Base-by-base conservation (phyloP, 164 flowering plant species). In the Cinnamomum micranthum region DNA sequence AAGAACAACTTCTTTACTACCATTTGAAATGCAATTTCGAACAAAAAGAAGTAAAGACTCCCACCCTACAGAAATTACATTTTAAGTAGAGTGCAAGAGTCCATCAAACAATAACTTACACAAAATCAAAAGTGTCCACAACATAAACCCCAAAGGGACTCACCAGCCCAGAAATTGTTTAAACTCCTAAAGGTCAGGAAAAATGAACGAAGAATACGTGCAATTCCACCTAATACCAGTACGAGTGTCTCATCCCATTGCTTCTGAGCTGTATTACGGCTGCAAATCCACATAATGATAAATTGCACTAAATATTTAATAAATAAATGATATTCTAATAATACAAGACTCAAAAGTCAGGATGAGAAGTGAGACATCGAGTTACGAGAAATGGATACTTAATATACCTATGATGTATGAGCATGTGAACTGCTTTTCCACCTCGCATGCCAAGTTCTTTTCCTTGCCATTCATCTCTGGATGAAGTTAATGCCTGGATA, bases 171-270 rank as follows among this genome's bases (percentile, higher is more conserved):
- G 75, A 96, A 96, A 73, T 94, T 89, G 77, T 67, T 80, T 77
- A 95, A 85, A 74, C 77, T 84, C 80, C 73, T 77, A 33, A 95
- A 89, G 50, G 87, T 85, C 17, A 98, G 97, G 70, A 95, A 95
- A 83, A 90, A 95, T 41, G 94, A 85, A 17, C 99, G 96, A n/a
- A 95, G 82, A 63, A 93, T 74, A 71, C 99, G 98, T 62, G 97
- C 83, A 77, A 95, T 90, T 77, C 99, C 99, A 59, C 93, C 92
- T 52, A 95, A 84, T 52, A 93, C 97, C 60, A 95, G 88, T 24
- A 92, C 99, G 80, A 95, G 88, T 31, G 99, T 93, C 81, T 95
- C 99, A 81, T 93, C 98, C 99, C 99, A 95, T 81, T 95, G 99
- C 77, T 95, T 95, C 77, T 96, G 98, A 79, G 92, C 98, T 13